phyloP scores from a whole-genome alignment of 305 asterid genomes.

The Salvia sclarea region DNA sequence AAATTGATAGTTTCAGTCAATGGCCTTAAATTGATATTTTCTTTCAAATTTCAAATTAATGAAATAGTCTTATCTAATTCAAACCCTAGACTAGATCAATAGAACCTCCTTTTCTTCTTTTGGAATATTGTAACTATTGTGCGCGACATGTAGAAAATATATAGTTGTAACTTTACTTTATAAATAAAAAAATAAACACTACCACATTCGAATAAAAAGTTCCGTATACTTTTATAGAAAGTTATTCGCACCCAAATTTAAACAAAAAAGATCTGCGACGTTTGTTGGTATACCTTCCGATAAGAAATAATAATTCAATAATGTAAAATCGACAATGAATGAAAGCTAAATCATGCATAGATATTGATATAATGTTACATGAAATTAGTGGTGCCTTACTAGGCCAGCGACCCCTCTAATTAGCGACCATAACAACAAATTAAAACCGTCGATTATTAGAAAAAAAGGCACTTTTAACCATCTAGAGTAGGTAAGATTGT shows the following conservation, averaged over 20 bases:
- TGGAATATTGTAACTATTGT: neutral
- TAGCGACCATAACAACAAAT: neutral
- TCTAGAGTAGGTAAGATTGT: conserved; percentile 27
- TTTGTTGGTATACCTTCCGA: neutral
- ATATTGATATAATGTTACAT: neutral
- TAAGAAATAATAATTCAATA: neutral
- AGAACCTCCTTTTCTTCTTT: too few species aligned
- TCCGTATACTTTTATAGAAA: neutral
- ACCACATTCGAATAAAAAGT: neutral
- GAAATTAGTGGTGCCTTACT: neutral
- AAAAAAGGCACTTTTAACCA: neutral
- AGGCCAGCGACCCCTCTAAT: neutral
- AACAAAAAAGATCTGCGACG: neutral
- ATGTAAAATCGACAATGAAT: neutral
- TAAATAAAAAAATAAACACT: neutral
- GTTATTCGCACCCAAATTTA: neutral
- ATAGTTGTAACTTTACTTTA: neutral
- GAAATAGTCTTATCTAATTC: too few species aligned
- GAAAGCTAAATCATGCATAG: neutral
- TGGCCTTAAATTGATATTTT: too few species aligned
- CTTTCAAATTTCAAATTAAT: too few species aligned
- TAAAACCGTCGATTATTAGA: neutral
- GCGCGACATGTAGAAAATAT: neutral
- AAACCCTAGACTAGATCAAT: neutral
- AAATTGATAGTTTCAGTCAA: too few species aligned